Percentiles rank a stretch among this genome's conserved stretches.
phyloP scores from a whole-genome alignment of 2,329 filamentous ascomycete species.

The Fusarium fujikuroi region DNA sequence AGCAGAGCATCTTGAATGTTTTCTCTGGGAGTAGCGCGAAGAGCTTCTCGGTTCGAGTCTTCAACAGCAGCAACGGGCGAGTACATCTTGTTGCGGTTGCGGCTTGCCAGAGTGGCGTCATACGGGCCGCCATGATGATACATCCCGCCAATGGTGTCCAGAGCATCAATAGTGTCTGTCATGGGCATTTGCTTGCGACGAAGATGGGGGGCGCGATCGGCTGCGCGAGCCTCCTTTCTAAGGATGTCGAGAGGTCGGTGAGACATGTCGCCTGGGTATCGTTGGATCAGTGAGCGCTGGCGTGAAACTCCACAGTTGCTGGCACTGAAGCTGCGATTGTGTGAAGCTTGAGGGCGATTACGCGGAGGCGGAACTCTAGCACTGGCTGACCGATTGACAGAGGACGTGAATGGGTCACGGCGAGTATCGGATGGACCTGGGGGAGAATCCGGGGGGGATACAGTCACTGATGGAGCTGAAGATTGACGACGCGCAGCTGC shows the following conservation, averaged over 20 bases:
- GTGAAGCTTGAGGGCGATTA: slow-evolving; percentile 11
- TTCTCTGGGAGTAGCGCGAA: slow-evolving; percentile 83
- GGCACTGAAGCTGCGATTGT: slow-evolving; percentile 42
- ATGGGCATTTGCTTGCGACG: slow-evolving; percentile 73
- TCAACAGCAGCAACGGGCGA: slow-evolving; percentile 82
- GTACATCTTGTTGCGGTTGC: slow-evolving; percentile 71
- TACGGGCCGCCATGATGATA: slow-evolving; percentile 95
- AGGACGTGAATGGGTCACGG: slow-evolving; percentile 43
- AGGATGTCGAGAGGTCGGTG: slow-evolving; percentile 75
- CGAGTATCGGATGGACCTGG: slow-evolving; percentile 26
- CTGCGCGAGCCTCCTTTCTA: slow-evolving; percentile 69
- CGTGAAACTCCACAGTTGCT: slow-evolving; percentile 24
- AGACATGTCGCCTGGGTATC: slow-evolving; percentile 72
- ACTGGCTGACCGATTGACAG: slow-evolving; percentile 48
- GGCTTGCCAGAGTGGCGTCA: slow-evolving; percentile 80
- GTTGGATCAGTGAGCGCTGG: slow-evolving; percentile 44
- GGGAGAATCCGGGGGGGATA: slow-evolving; percentile 37
- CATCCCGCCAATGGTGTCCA: slow-evolving; percentile 74
- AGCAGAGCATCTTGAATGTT: slow-evolving; percentile 79
- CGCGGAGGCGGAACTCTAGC: slow-evolving; percentile 33
- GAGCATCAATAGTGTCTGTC: slow-evolving; percentile 81
- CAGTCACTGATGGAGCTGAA: slow-evolving; percentile 14
- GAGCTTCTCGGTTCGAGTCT: slow-evolving; percentile 77
- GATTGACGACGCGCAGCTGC: slow-evolving; percentile 27
- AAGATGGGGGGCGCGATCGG: slow-evolving; percentile 74